These are phyloP conservation scores for Torrubiellomyces zombiae DNA, from an alignment of 2,329 filamentous ascomycete species.

Conservation along the genomic window DNA sequence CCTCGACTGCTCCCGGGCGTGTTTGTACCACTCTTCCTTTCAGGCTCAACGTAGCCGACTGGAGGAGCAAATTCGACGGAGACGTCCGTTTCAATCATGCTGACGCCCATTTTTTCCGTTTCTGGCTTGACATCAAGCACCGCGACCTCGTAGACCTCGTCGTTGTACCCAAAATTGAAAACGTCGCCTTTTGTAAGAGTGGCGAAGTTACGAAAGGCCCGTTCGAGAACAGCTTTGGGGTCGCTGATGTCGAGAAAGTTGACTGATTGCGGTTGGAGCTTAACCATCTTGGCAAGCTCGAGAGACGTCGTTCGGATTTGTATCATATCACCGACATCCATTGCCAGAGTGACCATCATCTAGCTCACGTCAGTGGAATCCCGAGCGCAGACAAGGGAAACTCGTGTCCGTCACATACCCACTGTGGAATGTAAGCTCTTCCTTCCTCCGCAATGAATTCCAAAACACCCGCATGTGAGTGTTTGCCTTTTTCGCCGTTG, in stretches of 20 bases:
- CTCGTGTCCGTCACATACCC: constrained; percentile 38
- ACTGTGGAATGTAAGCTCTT: constrained; percentile 87
- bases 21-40: constrained; percentile 63
- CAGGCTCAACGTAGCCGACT: constrained; percentile 83
- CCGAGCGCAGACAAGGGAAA: not conserved
- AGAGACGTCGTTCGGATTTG: constrained; percentile 92
- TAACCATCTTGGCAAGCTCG: constrained; percentile 80
- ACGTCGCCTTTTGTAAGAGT: constrained; percentile 85
- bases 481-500: constrained; percentile 64
- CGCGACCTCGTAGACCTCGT: constrained; percentile 80
- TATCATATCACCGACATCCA: constrained; percentile 86
- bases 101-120: constrained; percentile 67
- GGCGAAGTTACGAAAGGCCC: constrained; percentile 89
- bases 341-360: constrained; percentile 83
- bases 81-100: constrained; percentile 90
- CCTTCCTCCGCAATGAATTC: constrained; percentile 98
- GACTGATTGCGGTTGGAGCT: constrained; percentile 84
- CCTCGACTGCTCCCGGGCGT: constrained; percentile 57
- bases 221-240: constrained; percentile 91
- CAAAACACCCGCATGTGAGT: constrained; percentile 85
- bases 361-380: constrained; percentile 23
- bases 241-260: constrained; percentile 95
- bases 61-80: constrained; percentile 92
- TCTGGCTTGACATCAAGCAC: constrained; percentile 88
- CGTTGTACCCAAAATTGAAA: constrained; percentile 95